Conservation (phyloP, 2,329 filamentous ascomycete species). For the Thelonectria olida region DNA sequence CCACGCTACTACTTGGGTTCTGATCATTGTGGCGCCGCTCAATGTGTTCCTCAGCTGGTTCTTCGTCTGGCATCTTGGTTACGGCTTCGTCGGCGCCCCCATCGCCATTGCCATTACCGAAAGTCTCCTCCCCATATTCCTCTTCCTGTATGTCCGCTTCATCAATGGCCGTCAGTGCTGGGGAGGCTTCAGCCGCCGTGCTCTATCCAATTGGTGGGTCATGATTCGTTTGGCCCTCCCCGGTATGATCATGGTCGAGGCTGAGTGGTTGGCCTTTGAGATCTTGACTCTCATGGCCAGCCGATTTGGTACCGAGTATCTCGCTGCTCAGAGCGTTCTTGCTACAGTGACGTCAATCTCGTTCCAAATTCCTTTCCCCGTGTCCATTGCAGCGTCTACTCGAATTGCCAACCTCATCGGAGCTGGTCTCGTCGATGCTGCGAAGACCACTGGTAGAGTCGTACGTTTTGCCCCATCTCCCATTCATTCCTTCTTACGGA, state of each 20-base stretch:
- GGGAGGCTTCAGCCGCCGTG: conserved; percentile 79
- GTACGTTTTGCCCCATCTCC: conserved; percentile 49
- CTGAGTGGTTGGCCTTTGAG: conserved; percentile 94
- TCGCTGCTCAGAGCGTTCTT: conserved; percentile 90
- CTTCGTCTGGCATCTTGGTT: conserved; percentile 75
- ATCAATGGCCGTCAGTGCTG: conserved; percentile 81
- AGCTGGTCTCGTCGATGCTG: conserved; percentile 81
- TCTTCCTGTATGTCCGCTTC: conserved; percentile 81
- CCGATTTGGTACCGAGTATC: conserved; percentile 79
- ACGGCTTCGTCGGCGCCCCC: conserved; percentile 83
- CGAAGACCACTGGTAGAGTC: conserved; percentile 82
- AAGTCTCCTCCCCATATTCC: conserved; percentile 77
- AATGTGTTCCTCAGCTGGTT: conserved; percentile 83
- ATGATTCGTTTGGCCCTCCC: conserved; percentile 91
- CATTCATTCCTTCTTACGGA: too few species aligned
- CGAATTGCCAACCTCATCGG: conserved; percentile 93
- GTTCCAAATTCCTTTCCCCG: conserved; percentile 91
- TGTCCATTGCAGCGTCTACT: conserved; percentile 88
- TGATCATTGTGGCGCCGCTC: conserved; percentile 78
- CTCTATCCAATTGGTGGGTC: conserved; percentile 77
- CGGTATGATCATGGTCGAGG: conserved; percentile 92
- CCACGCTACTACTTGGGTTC: conserved; percentile 78
- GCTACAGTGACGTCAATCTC: conserved; percentile 81
- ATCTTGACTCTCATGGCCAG: conserved; percentile 85
- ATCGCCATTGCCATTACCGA: conserved; percentile 83